These are phyloP conservation scores for Fusarium multiceps DNA, from an alignment of 2,329 filamentous ascomycete species.

Conservation along the genomic window DNA sequence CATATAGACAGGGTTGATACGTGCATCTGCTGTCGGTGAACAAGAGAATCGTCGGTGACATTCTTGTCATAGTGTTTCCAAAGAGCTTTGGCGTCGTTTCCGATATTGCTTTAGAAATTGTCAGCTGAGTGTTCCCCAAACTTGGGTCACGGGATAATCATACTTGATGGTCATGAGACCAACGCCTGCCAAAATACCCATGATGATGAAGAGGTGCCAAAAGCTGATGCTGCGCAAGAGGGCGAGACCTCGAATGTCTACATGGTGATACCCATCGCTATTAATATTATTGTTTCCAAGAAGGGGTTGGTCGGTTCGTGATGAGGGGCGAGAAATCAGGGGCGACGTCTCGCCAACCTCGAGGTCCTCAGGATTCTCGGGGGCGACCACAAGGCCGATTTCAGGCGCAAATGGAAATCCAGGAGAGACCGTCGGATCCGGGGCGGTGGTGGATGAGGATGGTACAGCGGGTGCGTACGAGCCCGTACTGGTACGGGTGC, in stretches of 20 bases:
- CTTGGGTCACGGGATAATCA: conserved; percentile 47
- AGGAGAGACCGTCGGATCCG: conserved; percentile 39
- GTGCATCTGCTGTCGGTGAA: conserved; percentile 86
- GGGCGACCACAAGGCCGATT: conserved; percentile 43
- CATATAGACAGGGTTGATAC: conserved; percentile 93
- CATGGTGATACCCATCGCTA: conserved; percentile 78
- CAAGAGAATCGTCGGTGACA: conserved; percentile 78
- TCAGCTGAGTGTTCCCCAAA: conserved; percentile 20
- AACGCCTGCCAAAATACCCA: conserved; percentile 91
- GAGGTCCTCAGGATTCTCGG: conserved; percentile 48
- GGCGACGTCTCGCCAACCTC: conserved; percentile 81
- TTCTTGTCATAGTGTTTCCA: conserved; percentile 87
- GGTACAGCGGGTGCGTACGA: conserved; percentile 35
- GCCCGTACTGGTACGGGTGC: conserved; percentile 47
- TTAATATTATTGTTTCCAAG: conserved; percentile 72
- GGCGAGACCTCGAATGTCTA: conserved; percentile 89
- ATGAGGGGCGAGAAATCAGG: conserved; percentile 75
- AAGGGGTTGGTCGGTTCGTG: conserved; percentile 62
- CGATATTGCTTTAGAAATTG: conserved; percentile 78
- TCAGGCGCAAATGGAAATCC: conserved; percentile 45
- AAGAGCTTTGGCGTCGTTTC: conserved; percentile 86
- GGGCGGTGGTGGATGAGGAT: conserved; percentile 33
- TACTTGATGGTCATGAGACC: conserved; percentile 99
- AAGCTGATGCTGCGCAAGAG: conserved; percentile 81
- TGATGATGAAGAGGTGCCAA: conserved; percentile 88